A percentile compares a stretch with the other conserved stretches of the same genome.
Evolutionary conservation across 1,139 yeast genomes (phyloP).

Genomic region (Pichia sp.): DNA sequence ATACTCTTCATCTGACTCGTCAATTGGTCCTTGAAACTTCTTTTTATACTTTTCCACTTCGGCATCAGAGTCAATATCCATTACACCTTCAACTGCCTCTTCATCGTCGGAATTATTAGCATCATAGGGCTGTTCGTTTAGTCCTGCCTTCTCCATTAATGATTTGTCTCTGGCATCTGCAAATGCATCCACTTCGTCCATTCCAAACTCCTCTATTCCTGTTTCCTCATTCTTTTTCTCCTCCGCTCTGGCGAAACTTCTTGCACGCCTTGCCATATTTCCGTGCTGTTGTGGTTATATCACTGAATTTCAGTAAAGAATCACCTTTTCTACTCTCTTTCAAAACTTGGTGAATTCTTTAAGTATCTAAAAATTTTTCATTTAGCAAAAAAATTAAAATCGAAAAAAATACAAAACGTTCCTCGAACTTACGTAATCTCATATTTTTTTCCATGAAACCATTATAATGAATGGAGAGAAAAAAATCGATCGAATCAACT

Average conservation of each 20-base stretch:
- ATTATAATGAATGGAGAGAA: background rate
- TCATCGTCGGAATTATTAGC: slow-evolving; percentile 36
- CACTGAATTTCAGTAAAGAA: too few relatives aligned
- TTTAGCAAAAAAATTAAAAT: background rate
- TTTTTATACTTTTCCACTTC: slow-evolving; percentile 31
- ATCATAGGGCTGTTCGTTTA: slow-evolving; percentile 33
- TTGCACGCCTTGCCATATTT: background rate
- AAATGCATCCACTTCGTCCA: slow-evolving; percentile 71
- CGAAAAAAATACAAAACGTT: background rate
- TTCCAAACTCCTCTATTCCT: slow-evolving; percentile 34
- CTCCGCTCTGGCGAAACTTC: background rate
- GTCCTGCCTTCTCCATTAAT: slow-evolving; percentile 52
- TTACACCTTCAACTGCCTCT: slow-evolving; percentile 26
- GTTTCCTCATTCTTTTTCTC: slow-evolving; percentile 18
- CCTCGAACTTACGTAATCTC: background rate
- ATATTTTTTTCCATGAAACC: background rate
- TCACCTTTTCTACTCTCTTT: too few relatives aligned
- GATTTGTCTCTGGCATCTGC: slow-evolving; percentile 62
- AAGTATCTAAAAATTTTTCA: background rate
- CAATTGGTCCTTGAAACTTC: slow-evolving; percentile 33
- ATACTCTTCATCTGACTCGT: slow-evolving; percentile 35
- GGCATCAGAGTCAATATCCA: slow-evolving; percentile 26
- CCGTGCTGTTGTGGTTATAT: too few relatives aligned
- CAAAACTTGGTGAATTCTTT: background rate
- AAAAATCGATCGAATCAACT: background rate